Conservation (phyloP, 768 basidiomycete genomes). For the Mycena rebaudengoi region DNA sequence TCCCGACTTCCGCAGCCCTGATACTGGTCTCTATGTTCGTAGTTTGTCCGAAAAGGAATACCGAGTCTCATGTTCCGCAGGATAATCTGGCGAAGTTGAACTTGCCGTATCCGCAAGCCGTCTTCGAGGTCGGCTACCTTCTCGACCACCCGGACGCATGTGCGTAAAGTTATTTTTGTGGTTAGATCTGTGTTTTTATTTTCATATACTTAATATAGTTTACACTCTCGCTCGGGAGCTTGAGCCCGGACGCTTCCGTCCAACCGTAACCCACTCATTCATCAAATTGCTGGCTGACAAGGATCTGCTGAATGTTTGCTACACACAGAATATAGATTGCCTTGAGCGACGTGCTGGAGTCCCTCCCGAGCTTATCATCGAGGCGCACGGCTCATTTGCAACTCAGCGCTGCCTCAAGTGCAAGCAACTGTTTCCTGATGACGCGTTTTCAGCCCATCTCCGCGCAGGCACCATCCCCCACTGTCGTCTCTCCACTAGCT, state of each 20-base stretch:
- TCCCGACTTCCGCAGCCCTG: constrained; percentile 2
- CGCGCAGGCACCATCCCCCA: not conserved
- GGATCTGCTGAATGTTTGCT: not conserved
- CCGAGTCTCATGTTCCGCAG: not conserved
- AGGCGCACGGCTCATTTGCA: constrained; percentile 1
- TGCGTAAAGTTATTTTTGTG: not conserved
- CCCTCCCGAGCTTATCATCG: not conserved
- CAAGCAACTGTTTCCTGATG: not conserved
- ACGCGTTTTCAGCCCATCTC: not conserved
- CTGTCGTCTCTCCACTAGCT: not conserved
- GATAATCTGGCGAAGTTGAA: not conserved
- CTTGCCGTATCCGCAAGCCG: constrained; percentile 4
- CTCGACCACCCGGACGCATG: not conserved
- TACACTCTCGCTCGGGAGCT: constrained; percentile 1
- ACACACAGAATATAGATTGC: not conserved
- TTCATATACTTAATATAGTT: not conserved
- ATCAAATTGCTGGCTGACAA: constrained; percentile 5
- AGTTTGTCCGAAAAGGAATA: not conserved
- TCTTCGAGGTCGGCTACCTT: not conserved
- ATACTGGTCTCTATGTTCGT: not conserved
- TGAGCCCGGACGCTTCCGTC: not conserved
- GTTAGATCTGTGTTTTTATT: not conserved
- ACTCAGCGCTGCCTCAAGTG: not conserved
- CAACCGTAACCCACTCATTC: constrained; percentile 1
- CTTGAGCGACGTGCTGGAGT: not conserved